Evolutionary conservation across 192 early-diverging fungal species (phyloP).

Genomic region (Coemansia sp.): DNA sequence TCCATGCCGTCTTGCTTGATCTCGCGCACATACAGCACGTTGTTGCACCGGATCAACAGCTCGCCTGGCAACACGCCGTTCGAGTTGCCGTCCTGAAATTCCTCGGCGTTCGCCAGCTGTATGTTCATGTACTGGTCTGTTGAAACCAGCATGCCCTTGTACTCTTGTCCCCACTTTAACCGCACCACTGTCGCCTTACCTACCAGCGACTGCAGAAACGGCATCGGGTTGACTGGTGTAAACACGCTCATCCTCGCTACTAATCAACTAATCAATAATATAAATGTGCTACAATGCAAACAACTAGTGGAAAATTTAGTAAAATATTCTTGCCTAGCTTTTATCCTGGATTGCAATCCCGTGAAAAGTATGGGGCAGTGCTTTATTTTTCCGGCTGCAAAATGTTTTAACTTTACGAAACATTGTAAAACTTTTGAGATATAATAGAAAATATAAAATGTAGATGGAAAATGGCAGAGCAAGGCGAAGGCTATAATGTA

Average conservation of each 20-base stretch:
- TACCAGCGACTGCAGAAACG: conserved; percentile 89
- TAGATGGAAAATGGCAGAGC: conserved; percentile 2
- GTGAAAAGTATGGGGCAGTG: too few relatives aligned
- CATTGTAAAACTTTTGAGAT: not conserved
- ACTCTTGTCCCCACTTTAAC: conserved; percentile 99
- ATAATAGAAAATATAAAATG: conserved; percentile 1
- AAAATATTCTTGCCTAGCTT: too few relatives aligned
- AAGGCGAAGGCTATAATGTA: conserved; percentile 6
- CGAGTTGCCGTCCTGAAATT: conserved; percentile 90
- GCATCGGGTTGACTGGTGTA: conserved; percentile 95
- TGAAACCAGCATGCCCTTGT: conserved; percentile 87
- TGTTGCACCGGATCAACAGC: conserved; percentile 91
- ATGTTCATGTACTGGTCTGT: conserved; percentile 99
- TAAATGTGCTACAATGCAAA: not conserved
- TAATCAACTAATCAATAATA: not conserved
- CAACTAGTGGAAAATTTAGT: not conserved
- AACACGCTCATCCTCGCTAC: conserved; percentile 51
- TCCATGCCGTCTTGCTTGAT: conserved; percentile 43
- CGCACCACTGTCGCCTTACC: conserved; percentile 90
- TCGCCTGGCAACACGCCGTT: conserved; percentile 82
- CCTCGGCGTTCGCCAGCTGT: conserved; percentile 91
- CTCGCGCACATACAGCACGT: conserved; percentile 78
- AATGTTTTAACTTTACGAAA: too few relatives aligned
- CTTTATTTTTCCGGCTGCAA: too few relatives aligned
- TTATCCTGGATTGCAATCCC: too few relatives aligned